Percentiles rank a stretch among this genome's conserved stretches.
These are phyloP conservation scores for Geotrichum bryndzae DNA, from an alignment of 1,139 yeast genomes.

Conservation along the genomic window DNA sequence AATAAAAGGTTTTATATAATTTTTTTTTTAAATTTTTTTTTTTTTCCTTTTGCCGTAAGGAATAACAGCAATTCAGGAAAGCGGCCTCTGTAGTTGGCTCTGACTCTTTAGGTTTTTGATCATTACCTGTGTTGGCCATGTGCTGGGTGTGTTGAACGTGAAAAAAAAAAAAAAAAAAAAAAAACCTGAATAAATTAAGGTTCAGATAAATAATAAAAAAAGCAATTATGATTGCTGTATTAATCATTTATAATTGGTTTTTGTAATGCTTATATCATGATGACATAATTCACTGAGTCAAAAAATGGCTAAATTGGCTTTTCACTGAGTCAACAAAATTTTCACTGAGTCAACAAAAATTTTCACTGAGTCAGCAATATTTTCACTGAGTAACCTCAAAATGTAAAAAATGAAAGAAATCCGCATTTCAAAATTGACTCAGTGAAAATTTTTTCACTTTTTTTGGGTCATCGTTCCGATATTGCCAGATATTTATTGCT, in stretches of 20 bases:
- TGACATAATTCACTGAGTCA: not conserved
- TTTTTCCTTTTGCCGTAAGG: not conserved
- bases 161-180: not conserved
- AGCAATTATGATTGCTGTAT: not conserved
- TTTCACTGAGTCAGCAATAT: not conserved
- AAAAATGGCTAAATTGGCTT: not conserved
- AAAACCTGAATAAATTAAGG: not conserved
- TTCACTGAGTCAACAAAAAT: not conserved
- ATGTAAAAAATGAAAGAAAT: not conserved
- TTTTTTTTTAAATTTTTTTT: not conserved
- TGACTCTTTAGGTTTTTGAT: not conserved
- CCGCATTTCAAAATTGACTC: not conserved
- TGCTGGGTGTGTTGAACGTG: not conserved
- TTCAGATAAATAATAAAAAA: not conserved
- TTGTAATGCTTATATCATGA: not conserved
- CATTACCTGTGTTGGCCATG: not conserved
- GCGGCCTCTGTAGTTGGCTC: not conserved
- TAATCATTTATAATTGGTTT: not conserved
- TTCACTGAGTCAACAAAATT: not conserved
- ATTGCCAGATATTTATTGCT: not conserved
- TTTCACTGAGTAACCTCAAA: not conserved
- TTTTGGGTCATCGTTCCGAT: not conserved
- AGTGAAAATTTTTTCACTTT: not conserved
- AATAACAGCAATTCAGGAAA: too few species aligned
- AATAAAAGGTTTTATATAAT: not conserved